A percentile compares a stretch with the other conserved stretches of the same genome.
Evolutionary conservation across 768 basidiomycete species (phyloP).

Genomic region (Russula brevipes): DNA sequence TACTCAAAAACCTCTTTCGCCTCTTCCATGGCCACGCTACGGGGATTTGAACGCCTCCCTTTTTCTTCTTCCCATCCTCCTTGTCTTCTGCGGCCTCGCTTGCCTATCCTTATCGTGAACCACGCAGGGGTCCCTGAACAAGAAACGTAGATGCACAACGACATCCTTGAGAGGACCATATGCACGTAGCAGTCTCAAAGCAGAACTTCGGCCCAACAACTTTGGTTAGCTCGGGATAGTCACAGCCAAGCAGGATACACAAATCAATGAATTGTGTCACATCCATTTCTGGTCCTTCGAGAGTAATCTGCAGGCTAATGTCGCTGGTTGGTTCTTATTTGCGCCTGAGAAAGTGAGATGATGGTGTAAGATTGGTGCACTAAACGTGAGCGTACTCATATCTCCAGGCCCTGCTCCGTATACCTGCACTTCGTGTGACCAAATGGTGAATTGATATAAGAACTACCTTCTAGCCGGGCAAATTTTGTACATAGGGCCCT

Average conservation of each 20-base stretch:
- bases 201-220: conserved; percentile 95
- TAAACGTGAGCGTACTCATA: conserved; percentile 99
- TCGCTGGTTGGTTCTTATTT: conserved; percentile 95
- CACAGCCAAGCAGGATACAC: conserved; percentile 94
- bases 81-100: conserved; percentile 34
- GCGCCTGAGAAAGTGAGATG: conserved; percentile 98
- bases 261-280: conserved; percentile 98
- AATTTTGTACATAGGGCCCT: conserved; percentile 98
- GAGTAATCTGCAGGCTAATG: conserved; percentile 72
- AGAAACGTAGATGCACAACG: conserved; percentile 57
- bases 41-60: conserved; percentile 74
- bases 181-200: conserved; percentile 87
- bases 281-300: conserved; percentile 86
- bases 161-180: conserved; percentile 66
- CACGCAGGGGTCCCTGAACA: not conserved
- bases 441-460: not conserved
- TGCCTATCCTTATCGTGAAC: conserved; percentile 33
- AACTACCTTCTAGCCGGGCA: conserved; percentile 84
- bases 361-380: conserved; percentile 83
- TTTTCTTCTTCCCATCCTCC: conserved; percentile 58
- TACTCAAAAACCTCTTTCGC: conserved; percentile 86
- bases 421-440: conserved; percentile 48
- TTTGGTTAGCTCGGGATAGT: conserved; percentile 98
- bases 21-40: conserved; percentile 96
- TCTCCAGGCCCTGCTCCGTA: conserved; percentile 98